phyloP scores from a whole-genome alignment of 73 alveolate genomes.

The Paraurostyla sp. region DNA sequence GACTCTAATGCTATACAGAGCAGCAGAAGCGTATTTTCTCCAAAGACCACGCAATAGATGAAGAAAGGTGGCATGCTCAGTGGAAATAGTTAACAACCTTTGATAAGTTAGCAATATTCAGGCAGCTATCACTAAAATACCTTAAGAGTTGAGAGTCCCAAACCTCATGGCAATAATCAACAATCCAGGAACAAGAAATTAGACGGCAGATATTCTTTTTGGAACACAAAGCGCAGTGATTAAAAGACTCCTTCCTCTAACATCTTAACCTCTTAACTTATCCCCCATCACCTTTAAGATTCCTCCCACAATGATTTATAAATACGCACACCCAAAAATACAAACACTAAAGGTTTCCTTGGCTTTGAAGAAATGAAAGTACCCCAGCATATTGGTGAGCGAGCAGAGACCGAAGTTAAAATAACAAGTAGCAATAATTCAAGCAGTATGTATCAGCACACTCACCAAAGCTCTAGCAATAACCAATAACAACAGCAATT shows the following conservation, averaged over 20 bases:
- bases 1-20: not conserved
- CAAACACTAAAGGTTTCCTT: not conserved
- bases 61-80: no score
- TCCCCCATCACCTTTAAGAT: no score
- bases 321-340: not conserved
- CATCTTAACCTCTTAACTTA: no score
- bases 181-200: not conserved
- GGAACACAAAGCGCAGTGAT: conserved; percentile 50
- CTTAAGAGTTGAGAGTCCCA: conserved; percentile 36
- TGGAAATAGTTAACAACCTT: no score
- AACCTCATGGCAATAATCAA: not conserved
- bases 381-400: not conserved
- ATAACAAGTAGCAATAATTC: no score
- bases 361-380: conserved; percentile 1
- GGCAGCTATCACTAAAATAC: not conserved
- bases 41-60: not conserved
- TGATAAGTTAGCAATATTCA: not conserved
- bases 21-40: not conserved
- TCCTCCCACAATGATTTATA: not conserved
- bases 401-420: conserved; percentile 49
- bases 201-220: conserved; percentile 28
- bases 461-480: no score
- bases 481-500: no score
- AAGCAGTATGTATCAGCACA: no score
- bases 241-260: conserved; percentile 34